Evolutionary conservation across 2,329 filamentous ascomycete genomes (phyloP).

Genomic region (Nemania serpens): DNA sequence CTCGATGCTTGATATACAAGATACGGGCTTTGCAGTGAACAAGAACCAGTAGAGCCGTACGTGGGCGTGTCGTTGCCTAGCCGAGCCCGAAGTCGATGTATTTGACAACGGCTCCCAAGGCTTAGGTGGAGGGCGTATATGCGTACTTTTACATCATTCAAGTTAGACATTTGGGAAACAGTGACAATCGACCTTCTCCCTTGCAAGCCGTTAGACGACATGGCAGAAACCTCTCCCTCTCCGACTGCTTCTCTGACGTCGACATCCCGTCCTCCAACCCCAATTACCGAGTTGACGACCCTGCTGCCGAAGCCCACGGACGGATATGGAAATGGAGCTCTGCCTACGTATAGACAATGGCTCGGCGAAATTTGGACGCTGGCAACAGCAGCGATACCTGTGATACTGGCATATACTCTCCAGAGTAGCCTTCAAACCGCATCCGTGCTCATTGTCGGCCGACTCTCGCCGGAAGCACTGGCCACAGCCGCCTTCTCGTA

Average conservation of each 20-base stretch:
- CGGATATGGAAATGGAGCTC: neutral
- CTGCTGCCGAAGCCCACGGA: conserved; percentile 31
- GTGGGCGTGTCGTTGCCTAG: neutral
- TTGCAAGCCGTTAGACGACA: conserved; percentile 4
- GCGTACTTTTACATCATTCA: neutral
- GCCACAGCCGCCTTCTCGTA: conserved; percentile 85
- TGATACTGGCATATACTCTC: conserved; percentile 82
- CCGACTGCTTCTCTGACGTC: conserved; percentile 16
- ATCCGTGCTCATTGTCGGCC: conserved; percentile 80
- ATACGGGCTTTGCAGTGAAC: neutral
- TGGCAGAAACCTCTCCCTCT: conserved; percentile 25
- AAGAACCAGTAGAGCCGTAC: neutral
- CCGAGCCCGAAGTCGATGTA: neutral
- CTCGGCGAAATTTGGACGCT: conserved; percentile 68
- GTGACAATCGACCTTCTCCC: neutral
- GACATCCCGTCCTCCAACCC: conserved; percentile 11
- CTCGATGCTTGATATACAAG: conserved; percentile 8
- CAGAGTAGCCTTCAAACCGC: conserved; percentile 85
- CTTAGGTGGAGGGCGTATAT: neutral
- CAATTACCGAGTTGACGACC: conserved; percentile 29
- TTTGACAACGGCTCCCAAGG: neutral
- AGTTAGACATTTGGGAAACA: conserved; percentile 1
- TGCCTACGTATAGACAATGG: conserved; percentile 40
- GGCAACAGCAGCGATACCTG: conserved; percentile 71
- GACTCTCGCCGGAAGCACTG: conserved; percentile 77